These are phyloP conservation scores for Suhomyces sp. DNA, from an alignment of 805 yeast genomes.

Conservation along the genomic window DNA sequence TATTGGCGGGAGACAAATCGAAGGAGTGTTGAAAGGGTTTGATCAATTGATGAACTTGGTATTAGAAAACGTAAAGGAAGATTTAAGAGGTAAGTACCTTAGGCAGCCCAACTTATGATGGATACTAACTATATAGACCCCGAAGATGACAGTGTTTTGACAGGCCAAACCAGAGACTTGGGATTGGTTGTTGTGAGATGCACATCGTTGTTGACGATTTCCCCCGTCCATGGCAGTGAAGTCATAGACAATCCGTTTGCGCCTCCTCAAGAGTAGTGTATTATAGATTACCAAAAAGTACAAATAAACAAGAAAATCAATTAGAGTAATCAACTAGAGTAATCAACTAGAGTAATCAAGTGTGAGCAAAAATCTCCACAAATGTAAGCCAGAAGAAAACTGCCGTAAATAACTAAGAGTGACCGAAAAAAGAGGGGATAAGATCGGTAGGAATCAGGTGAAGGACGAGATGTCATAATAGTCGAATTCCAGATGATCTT, in stretches of 20 bases:
- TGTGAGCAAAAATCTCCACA: no score
- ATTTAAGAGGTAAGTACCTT: slow-evolving; percentile 49
- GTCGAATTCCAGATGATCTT: no score
- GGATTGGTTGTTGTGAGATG: slow-evolving; percentile 87
- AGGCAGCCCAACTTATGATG: background rate
- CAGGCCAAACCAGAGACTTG: slow-evolving; percentile 59
- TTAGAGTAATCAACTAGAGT: background rate
- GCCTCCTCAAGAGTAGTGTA: slow-evolving; percentile 5
- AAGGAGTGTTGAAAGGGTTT: slow-evolving; percentile 78
- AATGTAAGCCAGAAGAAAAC: no score
- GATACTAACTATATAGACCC: slow-evolving; percentile 42
- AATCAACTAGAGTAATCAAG: no score
- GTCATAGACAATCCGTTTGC: slow-evolving; percentile 68
- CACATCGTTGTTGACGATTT: slow-evolving; percentile 67
- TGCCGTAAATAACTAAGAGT: no score
- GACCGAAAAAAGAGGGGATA: no score
- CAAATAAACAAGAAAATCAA: background rate
- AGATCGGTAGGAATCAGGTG: no score
- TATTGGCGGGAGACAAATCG: slow-evolving; percentile 81
- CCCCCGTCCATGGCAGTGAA: slow-evolving; percentile 72
- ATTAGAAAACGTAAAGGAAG: slow-evolving; percentile 67
- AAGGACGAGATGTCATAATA: no score
- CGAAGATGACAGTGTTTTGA: slow-evolving; percentile 55
- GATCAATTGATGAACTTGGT: slow-evolving; percentile 81
- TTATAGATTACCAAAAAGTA: slow-evolving; percentile 1